Conservation (phyloP, 129 eudicot species). For the Scalesia atractyloides region DNA sequence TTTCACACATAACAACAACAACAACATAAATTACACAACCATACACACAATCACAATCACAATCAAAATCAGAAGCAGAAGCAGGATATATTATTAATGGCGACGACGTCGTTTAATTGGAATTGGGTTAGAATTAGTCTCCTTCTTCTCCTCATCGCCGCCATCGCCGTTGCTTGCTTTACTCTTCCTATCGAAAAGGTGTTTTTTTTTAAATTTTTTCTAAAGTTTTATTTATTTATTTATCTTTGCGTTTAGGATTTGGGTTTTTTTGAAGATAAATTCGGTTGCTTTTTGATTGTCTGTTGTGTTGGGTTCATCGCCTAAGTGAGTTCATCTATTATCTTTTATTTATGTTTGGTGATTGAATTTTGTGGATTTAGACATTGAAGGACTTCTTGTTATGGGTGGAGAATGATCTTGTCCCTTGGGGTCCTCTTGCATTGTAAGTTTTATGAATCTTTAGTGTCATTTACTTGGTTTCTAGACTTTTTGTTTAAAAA, state of each 20-base stretch:
- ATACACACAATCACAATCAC: not conserved
- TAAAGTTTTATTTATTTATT: not conserved
- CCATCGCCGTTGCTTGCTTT: constrained; percentile 62
- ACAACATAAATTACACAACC: not conserved
- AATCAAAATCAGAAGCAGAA: not conserved
- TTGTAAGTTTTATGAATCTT: constrained; percentile 52
- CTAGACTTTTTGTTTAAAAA: not conserved
- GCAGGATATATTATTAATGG: not conserved
- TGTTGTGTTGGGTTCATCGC: not conserved
- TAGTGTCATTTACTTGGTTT: not conserved
- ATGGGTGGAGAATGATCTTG: constrained; percentile 88
- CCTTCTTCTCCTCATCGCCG: constrained; percentile 55
- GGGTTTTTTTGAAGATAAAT: constrained; percentile 6
- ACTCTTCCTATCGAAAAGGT: constrained; percentile 89
- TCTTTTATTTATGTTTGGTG: not conserved
- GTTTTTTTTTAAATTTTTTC: not conserved
- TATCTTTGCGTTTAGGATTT: not conserved
- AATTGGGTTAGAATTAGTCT: constrained; percentile 56
- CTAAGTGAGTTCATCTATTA: not conserved
- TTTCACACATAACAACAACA: constrained; percentile 12
- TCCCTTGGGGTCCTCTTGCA: constrained; percentile 92
- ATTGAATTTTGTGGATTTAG: constrained; percentile 38
- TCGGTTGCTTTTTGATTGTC: constrained; percentile 1
- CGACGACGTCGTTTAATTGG: constrained; percentile 5
- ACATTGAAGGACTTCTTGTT: constrained; percentile 69